Evolutionary conservation across 768 basidiomycete genomes (phyloP).

Genomic region (Astraeus odoratus): DNA sequence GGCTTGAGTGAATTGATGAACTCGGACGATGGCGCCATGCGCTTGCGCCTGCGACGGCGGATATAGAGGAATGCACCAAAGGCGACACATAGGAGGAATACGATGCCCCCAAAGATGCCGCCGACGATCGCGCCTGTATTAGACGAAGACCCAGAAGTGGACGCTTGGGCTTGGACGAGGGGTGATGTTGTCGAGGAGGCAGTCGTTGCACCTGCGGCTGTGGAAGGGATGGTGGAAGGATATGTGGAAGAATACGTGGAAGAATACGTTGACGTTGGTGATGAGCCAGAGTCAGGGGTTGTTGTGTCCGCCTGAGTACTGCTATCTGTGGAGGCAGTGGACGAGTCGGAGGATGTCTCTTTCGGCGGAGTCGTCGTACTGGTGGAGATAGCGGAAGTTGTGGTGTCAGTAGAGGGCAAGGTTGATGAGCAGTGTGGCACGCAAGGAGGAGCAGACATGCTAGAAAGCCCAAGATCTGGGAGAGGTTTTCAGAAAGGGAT

Average conservation of each 20-base stretch:
- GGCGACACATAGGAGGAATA: slow-evolving; percentile 30
- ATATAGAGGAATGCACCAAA: slow-evolving; percentile 33
- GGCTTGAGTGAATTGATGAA: slow-evolving; percentile 34
- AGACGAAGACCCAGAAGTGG: slow-evolving; percentile 9
- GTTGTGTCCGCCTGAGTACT: too few relatives aligned
- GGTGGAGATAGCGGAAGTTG: neutral
- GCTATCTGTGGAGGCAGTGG: too few relatives aligned
- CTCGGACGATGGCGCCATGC: slow-evolving; percentile 53
- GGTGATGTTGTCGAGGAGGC: neutral
- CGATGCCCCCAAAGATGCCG: slow-evolving; percentile 42
- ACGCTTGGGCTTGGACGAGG: neutral
- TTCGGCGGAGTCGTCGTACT: too few relatives aligned
- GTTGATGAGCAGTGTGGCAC: neutral
- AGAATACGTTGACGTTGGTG: too few relatives aligned
- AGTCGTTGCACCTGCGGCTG: neutral
- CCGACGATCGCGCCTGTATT: slow-evolving; percentile 46
- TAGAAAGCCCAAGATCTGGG: neutral
- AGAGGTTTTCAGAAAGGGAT: neutral
- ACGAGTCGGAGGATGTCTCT: too few relatives aligned
- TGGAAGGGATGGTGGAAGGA: neutral
- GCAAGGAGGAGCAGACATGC: neutral
- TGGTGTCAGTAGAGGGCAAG: neutral
- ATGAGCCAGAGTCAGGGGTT: too few relatives aligned
- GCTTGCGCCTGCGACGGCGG: slow-evolving; percentile 34
- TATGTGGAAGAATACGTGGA: too few relatives aligned